Conservation (phyloP, 768 basidiomycete species). For the Cyclocybe cylindracea region DNA sequence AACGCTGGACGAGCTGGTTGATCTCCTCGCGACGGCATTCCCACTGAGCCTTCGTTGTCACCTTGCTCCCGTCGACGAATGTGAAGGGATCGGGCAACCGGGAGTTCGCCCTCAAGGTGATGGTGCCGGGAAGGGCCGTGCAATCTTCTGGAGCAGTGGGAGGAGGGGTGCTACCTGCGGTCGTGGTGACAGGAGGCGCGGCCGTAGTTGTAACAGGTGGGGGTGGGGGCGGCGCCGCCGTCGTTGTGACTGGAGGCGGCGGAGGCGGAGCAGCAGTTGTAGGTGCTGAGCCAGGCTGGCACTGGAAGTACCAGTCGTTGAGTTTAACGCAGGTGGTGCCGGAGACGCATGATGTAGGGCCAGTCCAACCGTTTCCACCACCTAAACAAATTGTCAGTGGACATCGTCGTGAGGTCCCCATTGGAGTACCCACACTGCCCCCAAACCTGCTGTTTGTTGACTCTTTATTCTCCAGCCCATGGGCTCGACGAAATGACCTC, state of each 20-base stretch:
- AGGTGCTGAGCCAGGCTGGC: conserved; percentile 21
- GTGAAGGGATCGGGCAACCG: conserved; percentile 54
- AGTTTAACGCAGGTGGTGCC: conserved; percentile 12
- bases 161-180: conserved; percentile 6
- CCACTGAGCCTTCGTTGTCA: conserved; percentile 41
- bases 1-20: conserved; percentile 42
- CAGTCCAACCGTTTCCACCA: conserved; percentile 11
- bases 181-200: background rate
- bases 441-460: too few species aligned
- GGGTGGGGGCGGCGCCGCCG: background rate
- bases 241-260: background rate
- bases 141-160: conserved; percentile 18
- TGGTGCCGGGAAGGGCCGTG: conserved; percentile 22
- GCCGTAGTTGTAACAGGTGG: conserved; percentile 6
- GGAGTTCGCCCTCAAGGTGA: conserved; percentile 32
- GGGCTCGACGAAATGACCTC: too few species aligned
- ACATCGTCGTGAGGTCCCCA: background rate
- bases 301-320: conserved; percentile 27
- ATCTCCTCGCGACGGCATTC: conserved; percentile 49
- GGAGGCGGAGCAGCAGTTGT: conserved; percentile 1
- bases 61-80: conserved; percentile 41
- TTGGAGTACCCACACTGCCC: background rate
- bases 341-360: conserved; percentile 5
- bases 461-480: too few species aligned
- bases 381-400: background rate